Percentiles rank a stretch among this genome's conserved stretches.
phyloP scores from a whole-genome alignment of 345 rosid species.

The Aethionema arabicum region DNA sequence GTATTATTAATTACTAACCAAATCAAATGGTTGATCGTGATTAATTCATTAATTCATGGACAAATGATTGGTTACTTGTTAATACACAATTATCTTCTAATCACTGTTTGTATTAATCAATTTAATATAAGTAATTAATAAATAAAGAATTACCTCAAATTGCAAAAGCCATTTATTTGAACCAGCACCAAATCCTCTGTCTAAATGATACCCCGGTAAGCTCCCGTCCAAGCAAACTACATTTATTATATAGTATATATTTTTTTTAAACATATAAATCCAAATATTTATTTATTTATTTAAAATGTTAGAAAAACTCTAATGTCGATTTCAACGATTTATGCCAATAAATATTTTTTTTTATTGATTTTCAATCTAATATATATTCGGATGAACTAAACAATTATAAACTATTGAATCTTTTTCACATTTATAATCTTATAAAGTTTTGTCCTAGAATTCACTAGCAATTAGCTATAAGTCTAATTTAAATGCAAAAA shows the following conservation, averaged over 20 bases:
- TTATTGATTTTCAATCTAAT: too few species aligned
- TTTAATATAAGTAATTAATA: neutral
- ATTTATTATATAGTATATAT: neutral
- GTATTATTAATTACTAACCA: neutral
- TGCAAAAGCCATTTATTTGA: slow-evolving; percentile 78
- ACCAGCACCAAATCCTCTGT: slow-evolving; percentile 84
- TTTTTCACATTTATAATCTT: too few species aligned
- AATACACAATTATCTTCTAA: neutral
- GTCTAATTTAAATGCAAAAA: too few species aligned
- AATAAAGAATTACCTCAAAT: slow-evolving; percentile 64
- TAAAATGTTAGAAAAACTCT: neutral
- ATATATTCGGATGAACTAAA: too few species aligned
- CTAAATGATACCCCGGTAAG: slow-evolving; percentile 80
- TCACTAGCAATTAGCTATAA: too few species aligned
- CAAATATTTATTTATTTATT: neutral
- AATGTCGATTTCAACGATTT: neutral
- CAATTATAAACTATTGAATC: too few species aligned
- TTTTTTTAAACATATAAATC: neutral
- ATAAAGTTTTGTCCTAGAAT: too few species aligned
- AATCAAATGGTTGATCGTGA: neutral
- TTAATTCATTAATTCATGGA: neutral
- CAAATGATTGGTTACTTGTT: slow-evolving; percentile 15
- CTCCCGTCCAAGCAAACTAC: slow-evolving; percentile 96
- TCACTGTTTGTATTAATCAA: too few species aligned
- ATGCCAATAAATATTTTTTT: too few species aligned